A percentile compares a stretch with the other conserved stretches of the same genome.
Evolutionary conservation across 352 stramenopile species (phyloP).

Genomic region (Thalassiosira allenii): DNA sequence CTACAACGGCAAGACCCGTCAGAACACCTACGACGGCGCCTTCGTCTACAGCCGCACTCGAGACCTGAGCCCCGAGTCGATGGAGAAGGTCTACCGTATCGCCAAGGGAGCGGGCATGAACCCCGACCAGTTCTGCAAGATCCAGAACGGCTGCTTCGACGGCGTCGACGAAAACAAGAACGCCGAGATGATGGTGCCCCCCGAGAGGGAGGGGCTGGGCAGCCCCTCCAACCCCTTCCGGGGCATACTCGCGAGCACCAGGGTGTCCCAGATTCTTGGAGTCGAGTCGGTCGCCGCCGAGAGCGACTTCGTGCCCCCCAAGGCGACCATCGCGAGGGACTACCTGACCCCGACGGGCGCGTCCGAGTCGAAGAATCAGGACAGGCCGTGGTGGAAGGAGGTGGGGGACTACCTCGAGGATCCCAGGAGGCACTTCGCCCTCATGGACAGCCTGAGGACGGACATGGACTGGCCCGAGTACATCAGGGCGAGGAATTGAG

Average conservation of each 20-base stretch:
- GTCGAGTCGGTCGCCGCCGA: constrained; percentile 82
- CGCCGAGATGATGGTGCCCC: background rate
- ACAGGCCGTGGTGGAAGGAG: constrained; percentile 82
- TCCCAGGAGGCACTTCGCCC: constrained; percentile 78
- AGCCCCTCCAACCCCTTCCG: constrained; percentile 71
- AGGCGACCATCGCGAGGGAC: constrained; percentile 35
- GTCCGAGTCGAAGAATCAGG: background rate
- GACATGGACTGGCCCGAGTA: constrained; percentile 83
- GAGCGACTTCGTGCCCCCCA: constrained; percentile 47
- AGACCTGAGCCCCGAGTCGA: constrained; percentile 71
- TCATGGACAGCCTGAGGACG: constrained; percentile 78
- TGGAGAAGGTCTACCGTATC: constrained; percentile 86
- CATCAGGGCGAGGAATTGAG: constrained; percentile 54
- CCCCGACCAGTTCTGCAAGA: constrained; percentile 86
- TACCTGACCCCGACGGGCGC: constrained; percentile 11
- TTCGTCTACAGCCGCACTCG: constrained; percentile 85
- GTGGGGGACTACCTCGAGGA: constrained; percentile 86
- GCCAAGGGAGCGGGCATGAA: constrained; percentile 86
- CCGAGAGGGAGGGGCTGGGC: constrained; percentile 49
- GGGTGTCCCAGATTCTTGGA: constrained; percentile 83
- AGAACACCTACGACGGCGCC: constrained; percentile 90
- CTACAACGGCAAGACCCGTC: constrained; percentile 89
- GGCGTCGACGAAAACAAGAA: constrained; percentile 30
- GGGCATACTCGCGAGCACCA: constrained; percentile 82
- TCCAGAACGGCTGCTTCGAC: constrained; percentile 86